These are phyloP conservation scores for Malbranchea zuffiana DNA, from an alignment of 2,329 filamentous ascomycete genomes.

Conservation along the genomic window DNA sequence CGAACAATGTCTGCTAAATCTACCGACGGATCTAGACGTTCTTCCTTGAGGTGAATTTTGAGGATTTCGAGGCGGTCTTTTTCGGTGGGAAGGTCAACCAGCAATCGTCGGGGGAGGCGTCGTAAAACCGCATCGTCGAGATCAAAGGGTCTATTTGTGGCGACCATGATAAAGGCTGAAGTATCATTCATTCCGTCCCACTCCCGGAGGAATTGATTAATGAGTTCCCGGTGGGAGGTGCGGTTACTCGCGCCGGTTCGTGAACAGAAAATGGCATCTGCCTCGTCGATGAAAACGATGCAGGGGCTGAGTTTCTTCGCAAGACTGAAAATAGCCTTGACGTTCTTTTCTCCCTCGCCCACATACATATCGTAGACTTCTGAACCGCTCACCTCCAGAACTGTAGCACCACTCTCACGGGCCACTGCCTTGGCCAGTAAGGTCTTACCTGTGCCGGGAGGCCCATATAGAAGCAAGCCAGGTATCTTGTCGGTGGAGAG, in stretches of 20 bases:
- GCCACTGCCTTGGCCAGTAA: conserved; percentile 54
- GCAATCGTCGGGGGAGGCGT: conserved; percentile 39
- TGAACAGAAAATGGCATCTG: conserved; percentile 79
- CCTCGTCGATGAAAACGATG: conserved; percentile 94
- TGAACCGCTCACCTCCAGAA: conserved; percentile 77
- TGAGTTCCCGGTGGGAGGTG: conserved; percentile 70
- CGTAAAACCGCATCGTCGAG: conserved; percentile 55
- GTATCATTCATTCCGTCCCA: conserved; percentile 85
- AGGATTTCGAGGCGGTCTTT: conserved; percentile 39
- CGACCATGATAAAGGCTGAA: conserved; percentile 94
- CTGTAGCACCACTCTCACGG: conserved; percentile 54
- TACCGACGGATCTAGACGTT: conserved; percentile 33
- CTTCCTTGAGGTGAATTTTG: conserved; percentile 40
- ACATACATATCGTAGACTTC: conserved; percentile 95
- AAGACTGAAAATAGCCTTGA: conserved; percentile 79
- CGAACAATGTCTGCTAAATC: conserved; percentile 34
- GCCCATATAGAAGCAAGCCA: conserved; percentile 77
- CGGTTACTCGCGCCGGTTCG: conserved; percentile 53
- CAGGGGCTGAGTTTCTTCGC: conserved; percentile 86
- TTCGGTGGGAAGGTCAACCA: conserved; percentile 40
- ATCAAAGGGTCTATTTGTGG: conserved; percentile 90
- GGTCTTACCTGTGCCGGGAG: conserved; percentile 59
- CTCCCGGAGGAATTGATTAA: conserved; percentile 93
- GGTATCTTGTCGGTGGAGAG: conserved; percentile 83
- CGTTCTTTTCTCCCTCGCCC: conserved; percentile 91